A percentile compares a stretch with the other conserved stretches of the same genome.
Evolutionary conservation across 2,329 filamentous ascomycete genomes (phyloP).

Genomic region (Penicillium decumbens): DNA sequence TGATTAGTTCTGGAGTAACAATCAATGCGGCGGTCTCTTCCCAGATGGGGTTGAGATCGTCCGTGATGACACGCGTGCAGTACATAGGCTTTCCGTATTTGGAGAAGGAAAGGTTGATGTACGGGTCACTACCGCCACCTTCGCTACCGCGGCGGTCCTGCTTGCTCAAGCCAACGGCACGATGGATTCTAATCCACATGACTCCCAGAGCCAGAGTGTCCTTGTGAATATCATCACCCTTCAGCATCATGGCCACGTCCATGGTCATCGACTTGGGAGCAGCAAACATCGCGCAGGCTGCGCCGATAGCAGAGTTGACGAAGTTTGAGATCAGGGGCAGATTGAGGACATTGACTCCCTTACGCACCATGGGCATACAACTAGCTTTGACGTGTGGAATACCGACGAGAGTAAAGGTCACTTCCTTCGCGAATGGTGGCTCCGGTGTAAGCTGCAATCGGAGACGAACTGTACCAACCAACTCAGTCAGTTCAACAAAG

Average conservation of each 20-base stretch:
- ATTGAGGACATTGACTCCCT: constrained; percentile 85
- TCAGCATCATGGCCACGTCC: constrained; percentile 83
- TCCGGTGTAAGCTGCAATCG: constrained; percentile 82
- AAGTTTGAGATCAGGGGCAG: constrained; percentile 92
- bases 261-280: constrained; percentile 92
- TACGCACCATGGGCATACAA: constrained; percentile 88
- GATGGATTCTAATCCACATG: constrained; percentile 89
- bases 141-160: constrained; percentile 78
- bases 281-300: constrained; percentile 84
- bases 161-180: constrained; percentile 81
- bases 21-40: constrained; percentile 81
- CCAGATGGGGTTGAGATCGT: constrained; percentile 89
- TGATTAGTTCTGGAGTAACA: constrained; percentile 84
- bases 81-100: constrained; percentile 98
- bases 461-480: constrained; percentile 83
- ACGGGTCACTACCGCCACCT: constrained; percentile 87
- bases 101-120: constrained; percentile 90
- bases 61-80: constrained; percentile 91
- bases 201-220: constrained; percentile 77
- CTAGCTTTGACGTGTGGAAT: constrained; percentile 83
- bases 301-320: constrained; percentile 88
- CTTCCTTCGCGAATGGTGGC: constrained; percentile 83
- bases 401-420: constrained; percentile 93
- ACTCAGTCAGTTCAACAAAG: constrained; percentile 80
- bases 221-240: constrained; percentile 88